Evolutionary conservation across 2,329 filamentous ascomycete genomes (phyloP).

Genomic region (Epichloe typhina): DNA sequence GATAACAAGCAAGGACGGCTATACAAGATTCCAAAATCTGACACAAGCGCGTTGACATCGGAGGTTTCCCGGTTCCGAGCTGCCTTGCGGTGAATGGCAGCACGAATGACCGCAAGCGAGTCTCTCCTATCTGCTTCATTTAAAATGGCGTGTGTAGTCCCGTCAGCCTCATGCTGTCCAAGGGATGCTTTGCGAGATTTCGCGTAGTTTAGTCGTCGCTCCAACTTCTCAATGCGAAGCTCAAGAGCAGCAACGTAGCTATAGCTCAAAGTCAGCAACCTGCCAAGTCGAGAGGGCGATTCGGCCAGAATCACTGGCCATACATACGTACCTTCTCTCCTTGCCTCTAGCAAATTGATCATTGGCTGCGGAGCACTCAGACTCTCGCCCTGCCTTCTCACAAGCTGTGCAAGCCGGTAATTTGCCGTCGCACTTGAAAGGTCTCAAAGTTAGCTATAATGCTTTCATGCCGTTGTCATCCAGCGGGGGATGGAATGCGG

Average conservation of each 20-base stretch:
- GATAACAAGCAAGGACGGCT: slow-evolving; percentile 13
- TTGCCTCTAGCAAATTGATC: slow-evolving; percentile 94
- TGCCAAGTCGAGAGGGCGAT: background rate
- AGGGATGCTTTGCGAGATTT: slow-evolving; percentile 59
- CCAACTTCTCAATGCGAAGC: slow-evolving; percentile 75
- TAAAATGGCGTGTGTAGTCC: slow-evolving; percentile 8
- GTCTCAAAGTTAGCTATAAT: background rate
- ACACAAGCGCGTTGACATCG: slow-evolving; percentile 83
- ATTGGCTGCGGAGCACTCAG: slow-evolving; percentile 84
- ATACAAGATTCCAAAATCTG: slow-evolving; percentile 84
- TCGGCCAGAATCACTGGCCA: background rate
- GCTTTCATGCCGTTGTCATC: background rate
- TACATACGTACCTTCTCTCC: slow-evolving; percentile 57
- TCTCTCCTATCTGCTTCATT: slow-evolving; percentile 45
- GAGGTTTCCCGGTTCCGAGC: slow-evolving; percentile 59
- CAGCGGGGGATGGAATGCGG: background rate
- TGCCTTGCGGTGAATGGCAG: slow-evolving; percentile 51
- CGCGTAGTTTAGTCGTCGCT: slow-evolving; percentile 61
- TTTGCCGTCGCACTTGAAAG: slow-evolving; percentile 79
- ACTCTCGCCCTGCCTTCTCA: slow-evolving; percentile 75
- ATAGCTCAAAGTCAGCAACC: background rate
- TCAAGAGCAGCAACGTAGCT: slow-evolving; percentile 94
- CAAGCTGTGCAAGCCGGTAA: slow-evolving; percentile 90
- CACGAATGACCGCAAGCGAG: slow-evolving; percentile 47
- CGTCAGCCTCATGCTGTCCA: slow-evolving; percentile 48